Base-by-base conservation (phyloP, 208 protist species). In the Wallacemonas sp. region DNA sequence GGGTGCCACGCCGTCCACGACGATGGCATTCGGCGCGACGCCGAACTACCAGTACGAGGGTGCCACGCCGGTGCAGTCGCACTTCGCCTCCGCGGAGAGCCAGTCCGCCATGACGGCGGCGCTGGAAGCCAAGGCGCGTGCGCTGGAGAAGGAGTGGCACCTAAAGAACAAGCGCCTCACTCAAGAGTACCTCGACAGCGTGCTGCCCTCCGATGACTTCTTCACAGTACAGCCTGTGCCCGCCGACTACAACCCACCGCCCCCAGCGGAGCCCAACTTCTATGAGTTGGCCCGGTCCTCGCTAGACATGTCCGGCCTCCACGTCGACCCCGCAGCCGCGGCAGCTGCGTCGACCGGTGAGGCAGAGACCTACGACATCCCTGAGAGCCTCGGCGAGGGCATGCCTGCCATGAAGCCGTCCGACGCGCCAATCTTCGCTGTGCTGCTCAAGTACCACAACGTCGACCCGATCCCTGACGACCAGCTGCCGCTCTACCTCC, bases 321-420 rank as follows among this genome's bases (percentile, higher is more conserved):
- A 76, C 62, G 42, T 37, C 13, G 38, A 39, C 55, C n/a, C 48
- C 33, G 32, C 29, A 2, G 46, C 29, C 3, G 52, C 59, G 34
- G 53, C 3, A 30, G 46, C 21, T 4, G n/a, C n/a, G n/a, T n/a
- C n/a, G n/a, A n/a, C n/a, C n/a, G 61, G 27, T 1, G 19, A 50
- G 39, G 27, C 50, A 8, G 71, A 68, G 4, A 83, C 75, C 15
- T 95, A 93, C 72, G 89, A 95, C 59, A 95, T 93, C 46, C 88
- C 87, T 5, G 88, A 94, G 29, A 81, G 77, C 67, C 80, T 95
- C 60, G 92, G 90, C 6, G 76, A 88, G 1, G 92, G 86, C 32
- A 91, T 99, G 82, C 98, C 98, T 1, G 82, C 73, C 19, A 89
- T 99, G 79, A 97, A 98, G 73, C 93, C 98, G 21, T 91, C 99